Evolutionary conservation across 192 early-diverging fungal genomes (phyloP).

Genomic region (Coemansia sp.): DNA sequence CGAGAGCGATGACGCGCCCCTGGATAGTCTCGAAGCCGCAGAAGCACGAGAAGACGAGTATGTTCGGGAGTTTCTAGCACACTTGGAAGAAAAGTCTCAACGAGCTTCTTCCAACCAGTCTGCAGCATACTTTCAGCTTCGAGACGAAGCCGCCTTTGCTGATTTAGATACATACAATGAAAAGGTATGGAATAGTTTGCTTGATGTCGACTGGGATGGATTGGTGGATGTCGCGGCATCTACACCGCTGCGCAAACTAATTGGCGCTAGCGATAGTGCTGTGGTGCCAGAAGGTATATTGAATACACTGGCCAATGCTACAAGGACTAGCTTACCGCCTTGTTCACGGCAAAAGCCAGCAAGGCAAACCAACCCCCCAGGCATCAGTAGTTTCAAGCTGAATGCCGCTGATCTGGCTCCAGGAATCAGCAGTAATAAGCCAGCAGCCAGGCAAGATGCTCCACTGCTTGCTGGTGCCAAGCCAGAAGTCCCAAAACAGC

Average conservation of each 20-base stretch:
- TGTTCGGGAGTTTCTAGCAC: conserved; percentile 24
- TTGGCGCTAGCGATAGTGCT: conserved; percentile 9
- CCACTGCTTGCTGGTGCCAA: not conserved
- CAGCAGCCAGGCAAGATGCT: too few relatives aligned
- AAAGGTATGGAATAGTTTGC: conserved; percentile 16
- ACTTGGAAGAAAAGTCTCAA: conserved; percentile 28
- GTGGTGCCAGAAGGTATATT: conserved; percentile 1
- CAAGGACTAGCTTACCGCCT: too few relatives aligned
- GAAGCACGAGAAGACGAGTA: conserved; percentile 22
- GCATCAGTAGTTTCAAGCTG: not conserved
- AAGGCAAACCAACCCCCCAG: too few relatives aligned
- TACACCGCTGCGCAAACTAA: conserved; percentile 15
- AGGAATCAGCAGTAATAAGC: not conserved
- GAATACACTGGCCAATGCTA: not conserved
- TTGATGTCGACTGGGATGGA: conserved; percentile 20
- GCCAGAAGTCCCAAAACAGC: not conserved
- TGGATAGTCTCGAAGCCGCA: conserved; percentile 5
- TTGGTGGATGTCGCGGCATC: conserved; percentile 2
- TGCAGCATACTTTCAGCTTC: conserved; percentile 38
- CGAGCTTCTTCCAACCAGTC: conserved; percentile 12
- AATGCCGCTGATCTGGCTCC: conserved; percentile 20
- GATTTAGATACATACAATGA: conserved; percentile 13
- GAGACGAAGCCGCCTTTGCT: conserved; percentile 16
- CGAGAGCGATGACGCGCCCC: not conserved
- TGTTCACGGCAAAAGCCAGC: too few relatives aligned